phyloP scores from a whole-genome alignment of 1,139 yeast species.

The Yamadazyma mexicana region DNA sequence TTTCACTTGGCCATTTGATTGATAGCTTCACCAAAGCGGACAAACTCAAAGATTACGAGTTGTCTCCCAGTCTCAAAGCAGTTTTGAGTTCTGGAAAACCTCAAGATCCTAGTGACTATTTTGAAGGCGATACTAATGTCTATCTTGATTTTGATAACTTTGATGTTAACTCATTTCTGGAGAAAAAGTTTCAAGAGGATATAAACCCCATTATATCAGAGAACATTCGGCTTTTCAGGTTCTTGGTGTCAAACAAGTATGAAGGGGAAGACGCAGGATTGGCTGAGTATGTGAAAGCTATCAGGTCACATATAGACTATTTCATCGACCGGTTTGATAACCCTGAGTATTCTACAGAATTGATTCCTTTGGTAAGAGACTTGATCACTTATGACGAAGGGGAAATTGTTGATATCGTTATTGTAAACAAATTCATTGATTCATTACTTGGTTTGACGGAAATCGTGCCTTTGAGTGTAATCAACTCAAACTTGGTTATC shows the following conservation, averaged over 20 bases:
- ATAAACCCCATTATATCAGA: slow-evolving; percentile 2
- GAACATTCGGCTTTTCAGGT: slow-evolving; percentile 9
- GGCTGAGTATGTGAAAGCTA: slow-evolving; percentile 1
- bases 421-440: slow-evolving; percentile 2
- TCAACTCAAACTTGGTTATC: slow-evolving; percentile 5
- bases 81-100: slow-evolving; percentile 4
- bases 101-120: slow-evolving; percentile 10
- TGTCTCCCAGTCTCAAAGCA: slow-evolving; percentile 4
- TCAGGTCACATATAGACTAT: slow-evolving; percentile 2
- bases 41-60: background rate
- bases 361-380: slow-evolving; percentile 13
- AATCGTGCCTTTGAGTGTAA: background rate
- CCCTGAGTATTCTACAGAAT: background rate
- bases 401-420: slow-evolving; percentile 1
- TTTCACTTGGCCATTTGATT: background rate
- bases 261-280: slow-evolving; percentile 11
- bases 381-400: slow-evolving; percentile 13
- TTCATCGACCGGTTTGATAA: slow-evolving; percentile 5
- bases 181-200: slow-evolving; percentile 7
- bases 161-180: slow-evolving; percentile 8
- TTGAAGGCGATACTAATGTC: slow-evolving; percentile 4
- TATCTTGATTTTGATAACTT: slow-evolving; percentile 5
- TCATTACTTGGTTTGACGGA: slow-evolving; percentile 1
- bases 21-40: background rate
- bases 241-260: slow-evolving; percentile 12